phyloP scores from a whole-genome alignment of 176 grass and related monocot genomes.

The Triticum aestivum region DNA sequence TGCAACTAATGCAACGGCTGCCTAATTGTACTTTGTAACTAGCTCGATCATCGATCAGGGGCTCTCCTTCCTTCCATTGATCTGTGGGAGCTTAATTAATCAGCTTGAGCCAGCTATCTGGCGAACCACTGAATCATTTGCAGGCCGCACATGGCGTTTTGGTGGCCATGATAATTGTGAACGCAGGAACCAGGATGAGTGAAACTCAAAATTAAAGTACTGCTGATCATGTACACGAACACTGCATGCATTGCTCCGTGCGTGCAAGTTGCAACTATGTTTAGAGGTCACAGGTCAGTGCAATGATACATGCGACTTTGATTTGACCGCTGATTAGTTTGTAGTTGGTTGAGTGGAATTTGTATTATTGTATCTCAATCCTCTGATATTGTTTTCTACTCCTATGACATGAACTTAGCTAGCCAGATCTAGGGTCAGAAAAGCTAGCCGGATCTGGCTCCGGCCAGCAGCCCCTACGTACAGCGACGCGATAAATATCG shows the following conservation, averaged over 20 bases:
- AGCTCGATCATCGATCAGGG: not conserved
- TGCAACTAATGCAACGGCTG: not conserved
- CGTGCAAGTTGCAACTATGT: not conserved
- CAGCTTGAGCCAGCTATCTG: not conserved
- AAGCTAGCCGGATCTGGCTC: too few species aligned
- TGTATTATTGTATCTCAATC: not conserved
- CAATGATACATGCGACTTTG: not conserved
- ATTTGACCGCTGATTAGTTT: not conserved
- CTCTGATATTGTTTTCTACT: not conserved
- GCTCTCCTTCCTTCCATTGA: too few species aligned
- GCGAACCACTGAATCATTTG: slow-evolving; percentile 35
- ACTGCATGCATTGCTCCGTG: not conserved
- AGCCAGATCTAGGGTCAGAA: too few species aligned
- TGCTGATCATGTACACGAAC: not conserved
- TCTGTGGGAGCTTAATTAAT: not conserved
- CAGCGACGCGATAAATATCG: too few species aligned
- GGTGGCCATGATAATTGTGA: not conserved
- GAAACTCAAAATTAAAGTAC: too few species aligned
- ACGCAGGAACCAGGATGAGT: too few species aligned
- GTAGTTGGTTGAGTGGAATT: not conserved
- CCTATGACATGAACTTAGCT: too few species aligned
- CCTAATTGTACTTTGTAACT: slow-evolving; percentile 4
- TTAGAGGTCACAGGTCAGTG: too few species aligned
- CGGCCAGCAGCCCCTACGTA: too few species aligned
- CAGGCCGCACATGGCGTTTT: not conserved